Evolutionary conservation across 1,284 basidiomycete species (phyloP).

Genomic region (Boletus semigastroideus): DNA sequence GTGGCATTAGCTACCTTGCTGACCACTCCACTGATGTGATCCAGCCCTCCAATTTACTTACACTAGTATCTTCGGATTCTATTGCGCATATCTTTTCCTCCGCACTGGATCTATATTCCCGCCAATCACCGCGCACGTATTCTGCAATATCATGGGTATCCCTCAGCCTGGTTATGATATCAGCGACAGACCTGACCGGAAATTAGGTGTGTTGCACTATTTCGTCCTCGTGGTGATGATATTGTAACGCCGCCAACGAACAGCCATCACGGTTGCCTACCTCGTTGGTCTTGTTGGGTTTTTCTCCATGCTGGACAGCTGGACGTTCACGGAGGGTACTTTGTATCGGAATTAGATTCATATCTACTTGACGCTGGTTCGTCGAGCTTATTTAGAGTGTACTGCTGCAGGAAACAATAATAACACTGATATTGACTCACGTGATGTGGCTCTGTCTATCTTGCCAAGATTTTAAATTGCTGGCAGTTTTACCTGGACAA

Average conservation of each 20-base stretch:
- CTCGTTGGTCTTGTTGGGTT: constrained; percentile 50
- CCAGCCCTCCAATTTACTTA: constrained; percentile 86
- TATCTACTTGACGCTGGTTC: constrained; percentile 12
- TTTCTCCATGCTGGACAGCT: constrained; percentile 21
- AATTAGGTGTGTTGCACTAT: constrained; percentile 32
- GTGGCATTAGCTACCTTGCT: constrained; percentile 2
- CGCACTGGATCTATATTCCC: constrained; percentile 68
- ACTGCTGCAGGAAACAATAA: background rate
- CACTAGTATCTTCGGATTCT: constrained; percentile 91
- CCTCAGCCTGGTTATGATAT: constrained; percentile 50
- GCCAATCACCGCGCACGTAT: constrained; percentile 76
- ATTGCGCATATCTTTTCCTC: constrained; percentile 83
- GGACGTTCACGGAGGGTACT: constrained; percentile 37
- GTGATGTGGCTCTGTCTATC: constrained; percentile 4
- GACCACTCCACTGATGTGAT: constrained; percentile 5
- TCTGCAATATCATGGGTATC: constrained; percentile 95
- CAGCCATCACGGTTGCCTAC: constrained; percentile 49
- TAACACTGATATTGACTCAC: constrained; percentile 8
- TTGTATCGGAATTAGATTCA: constrained; percentile 37
- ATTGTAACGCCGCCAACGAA: constrained; percentile 6
- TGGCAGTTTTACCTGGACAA: constrained; percentile 2
- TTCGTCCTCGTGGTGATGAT: constrained; percentile 9
- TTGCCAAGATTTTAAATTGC: background rate
- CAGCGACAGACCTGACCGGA: constrained; percentile 37
- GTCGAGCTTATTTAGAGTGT: background rate